Base-by-base conservation (phyloP, 192 early-diverging fungal species). In the Coemansia pectinata region DNA sequence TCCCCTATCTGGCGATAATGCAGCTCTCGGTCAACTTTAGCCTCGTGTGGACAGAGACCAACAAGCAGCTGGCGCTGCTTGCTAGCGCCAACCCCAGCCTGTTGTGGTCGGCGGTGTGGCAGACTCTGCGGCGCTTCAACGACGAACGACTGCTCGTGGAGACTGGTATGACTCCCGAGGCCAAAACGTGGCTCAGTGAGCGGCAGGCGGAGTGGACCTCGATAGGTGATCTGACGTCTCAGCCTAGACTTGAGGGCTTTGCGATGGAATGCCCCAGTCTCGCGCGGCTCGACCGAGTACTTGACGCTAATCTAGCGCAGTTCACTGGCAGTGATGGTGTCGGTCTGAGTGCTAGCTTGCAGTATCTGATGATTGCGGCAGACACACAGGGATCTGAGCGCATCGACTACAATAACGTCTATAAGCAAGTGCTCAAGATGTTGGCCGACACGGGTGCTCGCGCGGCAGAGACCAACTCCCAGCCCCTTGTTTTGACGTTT, bases 21-120 rank as follows among this genome's bases (percentile, higher is more conserved):
- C 79, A 92, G 41, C 85, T 95, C 38, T 90, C 90, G 12, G 86
- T 92, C 41, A 94, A 94, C 71, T 93, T 98, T 55, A 88, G 87
- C 31, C 88, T 92, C 6, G 68, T 98, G 17, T 97, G 94, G 94
- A 72, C 90, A 9, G 93, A 96, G 66, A 89, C 86, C 14, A 89
- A 83, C 17, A 85, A 83, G 44, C 74, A 87, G 33, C 70, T 94
- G 48, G 75, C 76, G 7, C 78, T 81, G 31, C 74, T 90, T 23
- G 81, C 90, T 1, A 76, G 77, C 19, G 63, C 84, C 19, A 63
- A 89, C 52, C 74, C 83, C 4, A 78, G 85, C 4, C 71, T 86
- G 38, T 88, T 90, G 64, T 94, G 94, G 93, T 61, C 70, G 19
- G 64, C 87, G 3, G 58, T 86, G 8, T 89, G 88, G 81, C 73